These are phyloP conservation scores for Zygotorulaspora danielsina DNA, from an alignment of 805 yeast species.

Conservation along the genomic window DNA sequence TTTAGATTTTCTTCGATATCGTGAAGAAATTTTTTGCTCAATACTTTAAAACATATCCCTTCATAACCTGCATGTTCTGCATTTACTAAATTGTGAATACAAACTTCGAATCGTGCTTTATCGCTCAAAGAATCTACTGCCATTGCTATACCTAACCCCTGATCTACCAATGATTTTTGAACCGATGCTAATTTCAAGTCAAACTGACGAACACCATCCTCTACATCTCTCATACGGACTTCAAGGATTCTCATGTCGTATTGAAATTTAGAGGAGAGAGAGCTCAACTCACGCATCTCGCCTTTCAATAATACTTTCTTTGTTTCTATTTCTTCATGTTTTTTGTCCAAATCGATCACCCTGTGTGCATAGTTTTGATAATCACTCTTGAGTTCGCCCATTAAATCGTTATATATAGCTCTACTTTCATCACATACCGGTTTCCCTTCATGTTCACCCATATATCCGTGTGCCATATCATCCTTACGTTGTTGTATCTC, in stretches of 20 bases:
- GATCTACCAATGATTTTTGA: constrained; percentile 14
- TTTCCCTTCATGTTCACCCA: constrained; percentile 3
- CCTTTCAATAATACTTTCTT: constrained; percentile 36
- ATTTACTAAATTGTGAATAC: constrained; percentile 15
- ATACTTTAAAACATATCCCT: constrained; percentile 19
- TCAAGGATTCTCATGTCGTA: constrained; percentile 60
- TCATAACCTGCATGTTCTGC: constrained; percentile 20
- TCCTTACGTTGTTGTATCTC: constrained; percentile 14
- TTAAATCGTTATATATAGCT: constrained; percentile 11
- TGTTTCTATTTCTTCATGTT: constrained; percentile 22
- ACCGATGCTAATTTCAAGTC: constrained; percentile 26
- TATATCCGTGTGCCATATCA: constrained; percentile 5
- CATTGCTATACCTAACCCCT: constrained; percentile 16
- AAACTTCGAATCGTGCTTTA: constrained; percentile 20
- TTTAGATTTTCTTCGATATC: constrained; percentile 16
- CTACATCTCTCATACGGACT: constrained; percentile 63
- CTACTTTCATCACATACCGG: constrained; percentile 7
- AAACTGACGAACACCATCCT: constrained; percentile 51
- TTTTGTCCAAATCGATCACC: constrained; percentile 19
- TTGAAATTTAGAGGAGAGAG: constrained; percentile 54
- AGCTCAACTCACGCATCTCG: constrained; percentile 48
- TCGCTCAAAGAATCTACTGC: constrained; percentile 17
- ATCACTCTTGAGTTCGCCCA: constrained; percentile 12
- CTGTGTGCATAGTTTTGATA: constrained; percentile 19
- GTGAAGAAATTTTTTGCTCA: constrained; percentile 12